phyloP scores from a whole-genome alignment of 768 basidiomycete genomes.

The Macrolepiota fuliginosa region DNA sequence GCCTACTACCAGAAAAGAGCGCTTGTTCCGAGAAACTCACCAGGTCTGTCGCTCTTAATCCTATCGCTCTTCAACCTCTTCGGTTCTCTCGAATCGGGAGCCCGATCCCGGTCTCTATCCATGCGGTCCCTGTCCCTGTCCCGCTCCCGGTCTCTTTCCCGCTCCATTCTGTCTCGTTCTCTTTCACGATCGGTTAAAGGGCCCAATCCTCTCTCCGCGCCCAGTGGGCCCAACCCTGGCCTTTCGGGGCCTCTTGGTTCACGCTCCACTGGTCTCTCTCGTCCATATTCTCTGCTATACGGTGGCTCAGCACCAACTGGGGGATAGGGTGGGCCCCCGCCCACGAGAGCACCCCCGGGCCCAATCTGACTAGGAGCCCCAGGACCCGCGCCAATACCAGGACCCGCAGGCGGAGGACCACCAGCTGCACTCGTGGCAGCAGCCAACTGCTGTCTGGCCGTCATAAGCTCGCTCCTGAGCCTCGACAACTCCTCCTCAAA shows the following conservation, averaged over 20 bases:
- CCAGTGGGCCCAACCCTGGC: conserved; percentile 18
- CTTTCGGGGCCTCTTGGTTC: conserved; percentile 11
- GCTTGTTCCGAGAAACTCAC: conserved; percentile 8
- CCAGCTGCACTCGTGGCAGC: conserved; percentile 16
- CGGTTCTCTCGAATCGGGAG: conserved; percentile 11
- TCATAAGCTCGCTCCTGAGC: conserved; percentile 68
- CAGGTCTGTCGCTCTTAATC: conserved; percentile 8
- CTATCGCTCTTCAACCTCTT: conserved; percentile 12
- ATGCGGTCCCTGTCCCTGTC: conserved; percentile 18
- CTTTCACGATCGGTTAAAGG: conserved; percentile 19
- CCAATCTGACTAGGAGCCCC: conserved; percentile 17
- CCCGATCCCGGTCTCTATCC: conserved; percentile 12
- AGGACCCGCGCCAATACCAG: conserved; percentile 19
- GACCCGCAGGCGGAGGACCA: conserved; percentile 12
- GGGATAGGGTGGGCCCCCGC: conserved; percentile 19
- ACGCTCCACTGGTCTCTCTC: conserved; percentile 7
- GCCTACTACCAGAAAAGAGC: neutral
- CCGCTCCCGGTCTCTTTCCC: conserved; percentile 22
- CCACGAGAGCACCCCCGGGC: conserved; percentile 20
- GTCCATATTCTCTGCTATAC: conserved; percentile 8
- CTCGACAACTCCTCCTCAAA: conserved; percentile 80
- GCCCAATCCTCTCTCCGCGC: conserved; percentile 12
- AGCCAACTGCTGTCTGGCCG: conserved; percentile 33
- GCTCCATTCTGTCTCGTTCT: conserved; percentile 20
- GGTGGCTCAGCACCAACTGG: conserved; percentile 18